Evolutionary conservation across 2,329 filamentous ascomycete genomes (phyloP).

Genomic region (Sporothrix euskadiensis): DNA sequence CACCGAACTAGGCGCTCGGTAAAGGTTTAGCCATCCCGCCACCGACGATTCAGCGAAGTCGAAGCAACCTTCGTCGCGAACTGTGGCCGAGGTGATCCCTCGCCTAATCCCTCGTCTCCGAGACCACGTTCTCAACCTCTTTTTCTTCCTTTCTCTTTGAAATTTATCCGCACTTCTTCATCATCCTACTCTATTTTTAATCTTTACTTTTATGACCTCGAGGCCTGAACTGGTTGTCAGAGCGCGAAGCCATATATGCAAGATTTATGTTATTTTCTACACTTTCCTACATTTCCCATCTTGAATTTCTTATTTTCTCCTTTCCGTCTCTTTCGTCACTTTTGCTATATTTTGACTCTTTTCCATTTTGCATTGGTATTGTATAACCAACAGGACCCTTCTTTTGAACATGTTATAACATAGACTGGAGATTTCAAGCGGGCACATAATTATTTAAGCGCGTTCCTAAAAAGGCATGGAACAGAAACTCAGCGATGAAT

Average conservation of each 20-base stretch:
- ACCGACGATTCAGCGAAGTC: not conserved
- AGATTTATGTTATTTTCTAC: slow-evolving; percentile 17
- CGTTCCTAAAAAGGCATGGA: slow-evolving; percentile 3
- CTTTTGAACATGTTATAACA: slow-evolving; percentile 15
- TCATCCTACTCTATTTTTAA: not conserved
- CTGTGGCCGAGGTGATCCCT: slow-evolving; percentile 9
- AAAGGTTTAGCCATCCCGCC: not conserved
- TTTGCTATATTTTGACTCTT: not conserved
- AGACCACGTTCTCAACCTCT: not conserved
- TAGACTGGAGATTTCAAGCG: slow-evolving; percentile 15
- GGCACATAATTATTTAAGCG: slow-evolving; percentile 14
- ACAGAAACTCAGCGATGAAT: slow-evolving; percentile 19
- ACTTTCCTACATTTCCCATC: not conserved
- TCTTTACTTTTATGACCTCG: slow-evolving; percentile 12
- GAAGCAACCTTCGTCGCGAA: slow-evolving; percentile 28
- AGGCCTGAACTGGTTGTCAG: slow-evolving; percentile 27
- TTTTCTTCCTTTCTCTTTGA: not conserved
- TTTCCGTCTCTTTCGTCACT: not conserved
- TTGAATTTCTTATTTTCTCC: not conserved
- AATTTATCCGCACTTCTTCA: not conserved
- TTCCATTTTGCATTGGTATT: not conserved
- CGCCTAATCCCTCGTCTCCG: too few relatives aligned
- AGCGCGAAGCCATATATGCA: slow-evolving; percentile 21
- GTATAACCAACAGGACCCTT: not conserved
- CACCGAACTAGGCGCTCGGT: slow-evolving; percentile 31